A percentile compares a stretch with the other conserved stretches of the same genome.
Evolutionary conservation across 177 flowering plant genomes (phyloP).

Genomic region (Vitis hybrid): DNA sequence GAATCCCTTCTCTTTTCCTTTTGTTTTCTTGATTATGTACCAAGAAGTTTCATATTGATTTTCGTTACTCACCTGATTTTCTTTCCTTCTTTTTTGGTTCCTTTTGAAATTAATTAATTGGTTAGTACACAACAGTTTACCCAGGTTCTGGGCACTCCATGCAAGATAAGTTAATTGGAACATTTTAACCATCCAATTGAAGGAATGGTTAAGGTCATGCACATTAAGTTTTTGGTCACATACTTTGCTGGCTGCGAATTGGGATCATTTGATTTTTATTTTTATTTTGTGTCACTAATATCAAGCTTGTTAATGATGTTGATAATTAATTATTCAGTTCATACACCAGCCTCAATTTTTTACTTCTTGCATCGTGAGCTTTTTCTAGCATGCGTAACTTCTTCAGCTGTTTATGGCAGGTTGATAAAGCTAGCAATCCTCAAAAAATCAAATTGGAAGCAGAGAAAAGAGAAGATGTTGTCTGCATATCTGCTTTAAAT

Average conservation of each 20-base stretch:
- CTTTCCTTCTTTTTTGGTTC: neutral
- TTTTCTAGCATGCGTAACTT: too few relatives aligned
- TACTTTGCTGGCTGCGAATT: too few relatives aligned
- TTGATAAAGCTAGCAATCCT: slow-evolving; percentile 71
- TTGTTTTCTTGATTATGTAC: neutral
- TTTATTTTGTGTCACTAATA: neutral
- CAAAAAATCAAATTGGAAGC: slow-evolving; percentile 63
- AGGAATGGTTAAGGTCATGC: too few relatives aligned
- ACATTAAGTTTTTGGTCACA: too few relatives aligned
- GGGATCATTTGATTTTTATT: neutral
- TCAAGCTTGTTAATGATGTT: neutral
- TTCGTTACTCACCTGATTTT: neutral
- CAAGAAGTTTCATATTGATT: neutral
- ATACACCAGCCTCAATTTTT: too few relatives aligned
- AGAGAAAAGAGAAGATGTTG: slow-evolving; percentile 52
- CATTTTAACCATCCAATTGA: too few relatives aligned
- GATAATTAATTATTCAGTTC: neutral
- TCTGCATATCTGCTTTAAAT: slow-evolving; percentile 80
- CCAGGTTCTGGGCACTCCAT: neutral
- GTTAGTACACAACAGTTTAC: neutral
- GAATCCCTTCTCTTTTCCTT: slow-evolving; percentile 3
- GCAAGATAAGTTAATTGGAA: too few relatives aligned
- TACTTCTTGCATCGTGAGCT: too few relatives aligned
- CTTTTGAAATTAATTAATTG: neutral
- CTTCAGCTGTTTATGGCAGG: slow-evolving; percentile 38